A percentile compares a stretch with the other conserved stretches of the same genome.
Evolutionary conservation across 345 rosid species (phyloP).

Genomic region (Hibiscus tridactylites): DNA sequence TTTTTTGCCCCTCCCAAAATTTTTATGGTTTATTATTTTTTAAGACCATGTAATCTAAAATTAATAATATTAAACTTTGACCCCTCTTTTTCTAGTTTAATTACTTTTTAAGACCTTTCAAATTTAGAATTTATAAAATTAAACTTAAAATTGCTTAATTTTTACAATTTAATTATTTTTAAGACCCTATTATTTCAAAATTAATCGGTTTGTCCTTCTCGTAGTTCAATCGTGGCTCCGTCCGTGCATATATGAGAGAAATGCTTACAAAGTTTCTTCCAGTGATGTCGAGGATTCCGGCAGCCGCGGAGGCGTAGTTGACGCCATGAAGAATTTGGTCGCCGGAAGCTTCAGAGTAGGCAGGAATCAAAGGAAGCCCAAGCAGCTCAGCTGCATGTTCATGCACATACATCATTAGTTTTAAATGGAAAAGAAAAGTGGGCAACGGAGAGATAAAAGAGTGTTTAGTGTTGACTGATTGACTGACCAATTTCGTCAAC

Average conservation of each 20-base stretch:
- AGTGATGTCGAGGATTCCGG: slow-evolving; percentile 83
- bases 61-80: no score
- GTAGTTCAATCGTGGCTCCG: no score
- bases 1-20: no score
- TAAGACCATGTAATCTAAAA: no score
- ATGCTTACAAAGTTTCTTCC: slow-evolving; percentile 84
- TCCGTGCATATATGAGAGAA: not conserved
- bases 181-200: no score
- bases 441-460: not conserved
- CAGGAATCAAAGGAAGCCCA: slow-evolving; percentile 82
- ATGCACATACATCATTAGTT: not conserved
- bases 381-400: slow-evolving; percentile 53
- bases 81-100: no score
- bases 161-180: no score
- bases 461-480: not conserved
- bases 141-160: no score
- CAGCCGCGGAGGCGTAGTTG: slow-evolving; percentile 96
- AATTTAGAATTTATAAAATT: no score
- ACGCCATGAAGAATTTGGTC: slow-evolving; percentile 70
- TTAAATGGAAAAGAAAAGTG: not conserved
- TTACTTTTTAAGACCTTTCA: no score
- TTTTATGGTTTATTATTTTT: no score
- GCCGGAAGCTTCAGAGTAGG: slow-evolving; percentile 70
- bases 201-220: no score
- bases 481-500: slow-evolving; percentile 73